Base-by-base conservation (phyloP, 2,329 filamentous ascomycete genomes). In the Metarhizium rileyi region DNA sequence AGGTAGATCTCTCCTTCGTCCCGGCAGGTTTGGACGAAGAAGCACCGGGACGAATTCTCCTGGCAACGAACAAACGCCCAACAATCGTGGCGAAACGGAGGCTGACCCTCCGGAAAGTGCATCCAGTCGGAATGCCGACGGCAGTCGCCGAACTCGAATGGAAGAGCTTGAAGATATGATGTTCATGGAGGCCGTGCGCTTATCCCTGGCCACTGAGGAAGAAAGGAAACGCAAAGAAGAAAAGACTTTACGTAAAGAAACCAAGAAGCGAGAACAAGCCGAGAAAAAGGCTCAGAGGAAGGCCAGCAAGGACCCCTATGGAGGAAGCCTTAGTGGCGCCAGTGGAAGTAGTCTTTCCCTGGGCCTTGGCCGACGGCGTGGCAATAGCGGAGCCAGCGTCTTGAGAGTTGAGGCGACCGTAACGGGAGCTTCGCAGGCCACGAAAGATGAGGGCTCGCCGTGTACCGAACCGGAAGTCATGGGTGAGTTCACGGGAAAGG, bases 101-200 rank as follows among this genome's bases (percentile, higher is more conserved):
- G 52, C 53, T 1, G 63, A 66, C 20, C 42, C 53, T 16, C 52
- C 50, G 9, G 60, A 59, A 27, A 53, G 57, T 33, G 53, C 52
- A 5, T 18, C 38, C 5, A 4, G 55, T 59, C 16, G 53, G 57
- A 0, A 47, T 35, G 46, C 55, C 3, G 57, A 58, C 9, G 58
- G 57, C 14, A 59, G 59, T 49, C 60, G 72, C 51, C 66, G 74
- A 43, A 64, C 63, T 50, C 77, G 88, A 27, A 81, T 94, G 62
- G 88, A 94, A 22, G 90, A 97, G 57, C 76, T 97, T 0, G 93
- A 98, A 64, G 91, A 95, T 45, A 87, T 98, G 73, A 98, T 98
- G 93, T 90, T 97, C 74, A 89, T 93, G 76, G 93, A 98, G 65
- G 93, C 93, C 0, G 94, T 98, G 44, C 78, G 93, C 36, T 67